These are phyloP conservation scores for Exophiala sp. DNA, from an alignment of 2,329 filamentous ascomycete genomes.

Conservation along the genomic window DNA sequence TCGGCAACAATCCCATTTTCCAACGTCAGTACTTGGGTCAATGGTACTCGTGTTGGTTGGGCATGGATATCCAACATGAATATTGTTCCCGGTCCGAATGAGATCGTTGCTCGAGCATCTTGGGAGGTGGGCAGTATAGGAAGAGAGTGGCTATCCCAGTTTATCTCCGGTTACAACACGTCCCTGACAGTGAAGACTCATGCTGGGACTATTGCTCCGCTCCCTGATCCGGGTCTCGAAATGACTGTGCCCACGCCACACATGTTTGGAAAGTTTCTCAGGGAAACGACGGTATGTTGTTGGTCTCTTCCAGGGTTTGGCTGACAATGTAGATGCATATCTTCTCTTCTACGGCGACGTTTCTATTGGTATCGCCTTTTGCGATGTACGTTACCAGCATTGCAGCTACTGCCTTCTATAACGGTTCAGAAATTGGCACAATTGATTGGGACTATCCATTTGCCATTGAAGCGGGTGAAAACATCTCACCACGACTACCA, in stretches of 20 bases:
- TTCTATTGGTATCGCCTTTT: constrained; percentile 77
- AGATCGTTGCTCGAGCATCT: constrained; percentile 62
- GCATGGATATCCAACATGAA: constrained; percentile 58
- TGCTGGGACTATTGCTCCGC: constrained; percentile 66
- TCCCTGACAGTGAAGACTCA: constrained; percentile 72
- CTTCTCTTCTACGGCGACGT: constrained; percentile 79
- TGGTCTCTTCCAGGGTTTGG: constrained; percentile 24
- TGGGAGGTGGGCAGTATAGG: constrained; percentile 73
- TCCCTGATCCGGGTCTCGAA: constrained; percentile 68
- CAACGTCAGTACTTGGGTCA: constrained; percentile 71
- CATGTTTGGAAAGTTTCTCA: constrained; percentile 65
- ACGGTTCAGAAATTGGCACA: constrained; percentile 70
- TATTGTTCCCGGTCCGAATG: constrained; percentile 68
- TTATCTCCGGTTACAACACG: constrained; percentile 83
- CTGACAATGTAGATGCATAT: constrained; percentile 61
- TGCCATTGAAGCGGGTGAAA: constrained; percentile 69
- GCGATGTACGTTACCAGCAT: constrained; percentile 74
- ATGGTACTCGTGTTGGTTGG: constrained; percentile 71
- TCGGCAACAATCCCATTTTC: constrained; percentile 76
- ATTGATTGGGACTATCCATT: constrained; percentile 75
- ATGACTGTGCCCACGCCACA: constrained; percentile 65
- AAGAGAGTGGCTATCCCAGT: constrained; percentile 73
- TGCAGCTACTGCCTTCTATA: constrained; percentile 82
- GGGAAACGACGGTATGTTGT: constrained; percentile 63
- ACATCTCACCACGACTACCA: constrained; percentile 70